Base-by-base conservation (phyloP, 129 eudicot genomes). In the Saussurea involucrata region DNA sequence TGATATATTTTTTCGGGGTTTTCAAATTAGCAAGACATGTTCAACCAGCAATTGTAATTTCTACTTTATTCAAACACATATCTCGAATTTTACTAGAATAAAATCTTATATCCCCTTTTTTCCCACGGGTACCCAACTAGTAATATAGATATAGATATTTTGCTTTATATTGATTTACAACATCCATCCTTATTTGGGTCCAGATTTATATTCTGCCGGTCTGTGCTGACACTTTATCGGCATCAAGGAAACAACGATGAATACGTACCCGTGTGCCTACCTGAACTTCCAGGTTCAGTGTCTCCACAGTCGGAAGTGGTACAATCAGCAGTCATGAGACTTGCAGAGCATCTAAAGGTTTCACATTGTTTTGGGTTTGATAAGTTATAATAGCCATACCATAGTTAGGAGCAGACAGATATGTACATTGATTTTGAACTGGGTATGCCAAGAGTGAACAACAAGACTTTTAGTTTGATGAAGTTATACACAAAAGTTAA, bases 181-280 rank as follows among this genome's bases (percentile, higher is more conserved):
- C 25, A 58, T 80, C n/a, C 25, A 58, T 80, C n/a, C 53, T 85
- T 63, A 42, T 72, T 77, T 71, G 77, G 42, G 55, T 77, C 49
- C 97, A 95, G 98, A 89, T 95, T 95, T 83, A 84, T 95, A 49
- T 91, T 95, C 82, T 91, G 97, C 87, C 91, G 92, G 5, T 85
- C 97, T 24, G 89, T 86, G 82, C 96, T 95, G n/a, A 46, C 83
- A 24, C 88, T 68, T 67, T 86, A 84, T 71, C 77, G 84, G 34
- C 78, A 70, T 15, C 80, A 65, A 4, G 94, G 83, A 80, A 80
- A 82, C 36, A 76, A 24, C 10, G 93, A 88, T 44, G 65, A 77
- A 24, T 87, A 86, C 67, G 61, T 89, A 63, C 98, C 98, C 8
- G 67, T 81, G 63, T 91, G 96, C 88, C 71, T 89, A 68, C 98